A percentile compares a stretch with the other conserved stretches of the same genome.
Conservation (phyloP, 1,284 basidiomycete species). For the Pisolithus thermaeus region DNA sequence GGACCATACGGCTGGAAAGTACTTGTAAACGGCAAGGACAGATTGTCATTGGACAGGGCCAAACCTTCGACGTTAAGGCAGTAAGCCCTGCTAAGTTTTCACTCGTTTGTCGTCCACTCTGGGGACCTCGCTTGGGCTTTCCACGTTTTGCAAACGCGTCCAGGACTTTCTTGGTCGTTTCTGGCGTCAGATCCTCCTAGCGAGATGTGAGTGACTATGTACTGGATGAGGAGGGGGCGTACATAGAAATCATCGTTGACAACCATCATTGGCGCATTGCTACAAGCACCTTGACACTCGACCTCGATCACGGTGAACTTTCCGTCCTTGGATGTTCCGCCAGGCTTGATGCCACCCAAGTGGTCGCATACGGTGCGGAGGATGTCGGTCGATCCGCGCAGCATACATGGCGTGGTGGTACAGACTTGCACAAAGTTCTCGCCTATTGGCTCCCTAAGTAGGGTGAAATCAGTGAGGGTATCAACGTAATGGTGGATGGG, state of each 20-base stretch:
- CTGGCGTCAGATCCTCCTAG: slow-evolving; percentile 95
- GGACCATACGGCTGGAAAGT: slow-evolving; percentile 85
- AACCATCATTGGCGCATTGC: slow-evolving; percentile 99
- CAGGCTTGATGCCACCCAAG: slow-evolving; percentile 80
- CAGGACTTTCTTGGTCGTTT: slow-evolving; percentile 84
- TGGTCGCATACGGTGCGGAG: slow-evolving; percentile 82
- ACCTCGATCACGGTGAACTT: slow-evolving; percentile 98
- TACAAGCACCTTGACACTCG: slow-evolving; percentile 97
- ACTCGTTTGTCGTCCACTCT: slow-evolving; percentile 78
- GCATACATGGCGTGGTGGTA: slow-evolving; percentile 98
- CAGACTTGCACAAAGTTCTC: slow-evolving; percentile 96
- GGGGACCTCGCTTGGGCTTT: slow-evolving; percentile 90
- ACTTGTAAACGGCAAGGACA: slow-evolving; percentile 8
- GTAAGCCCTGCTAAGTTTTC: slow-evolving; percentile 91
- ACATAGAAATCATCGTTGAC: slow-evolving; percentile 97
- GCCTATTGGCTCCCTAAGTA: slow-evolving; percentile 84
- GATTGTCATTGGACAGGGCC: slow-evolving; percentile 17
- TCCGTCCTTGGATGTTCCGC: slow-evolving; percentile 90
- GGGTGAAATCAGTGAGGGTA: slow-evolving; percentile 1
- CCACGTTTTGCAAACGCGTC: slow-evolving; percentile 82
- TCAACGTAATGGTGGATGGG: not conserved
- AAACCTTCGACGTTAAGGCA: slow-evolving; percentile 74
- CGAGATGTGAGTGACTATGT: slow-evolving; percentile 2
- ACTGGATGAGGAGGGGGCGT: slow-evolving; percentile 25
- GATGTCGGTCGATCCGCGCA: slow-evolving; percentile 89